Conservation (phyloP, 2,329 filamentous ascomycete species). For the Trichoderma asperellum region DNA sequence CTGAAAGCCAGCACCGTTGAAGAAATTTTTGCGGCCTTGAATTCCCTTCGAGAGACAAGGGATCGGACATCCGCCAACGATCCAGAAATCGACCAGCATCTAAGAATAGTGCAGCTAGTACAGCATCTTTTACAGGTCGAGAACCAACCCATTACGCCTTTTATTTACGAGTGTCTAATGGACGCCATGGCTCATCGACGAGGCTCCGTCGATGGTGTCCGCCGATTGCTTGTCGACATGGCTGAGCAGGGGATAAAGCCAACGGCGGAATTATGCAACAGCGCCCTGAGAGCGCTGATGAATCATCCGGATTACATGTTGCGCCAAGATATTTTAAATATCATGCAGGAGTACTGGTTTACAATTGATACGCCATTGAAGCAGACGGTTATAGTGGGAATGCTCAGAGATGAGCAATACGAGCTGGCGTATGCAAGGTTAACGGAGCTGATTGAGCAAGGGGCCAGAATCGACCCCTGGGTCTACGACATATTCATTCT, state of each 20-base stretch:
- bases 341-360: conserved; percentile 74
- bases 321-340: conserved; percentile 69
- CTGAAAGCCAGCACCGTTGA: conserved; percentile 33
- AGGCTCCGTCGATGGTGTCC: conserved; percentile 69
- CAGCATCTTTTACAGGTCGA: conserved; percentile 62
- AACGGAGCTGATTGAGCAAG: conserved; percentile 64
- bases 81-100: conserved; percentile 35
- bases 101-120: conserved; percentile 50
- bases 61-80: conserved; percentile 32
- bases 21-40: conserved; percentile 38
- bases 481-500: conserved; percentile 78
- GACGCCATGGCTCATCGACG: conserved; percentile 68
- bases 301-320: conserved; percentile 86
- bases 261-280: conserved; percentile 71
- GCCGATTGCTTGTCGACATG: conserved; percentile 74
- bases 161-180: conserved; percentile 76
- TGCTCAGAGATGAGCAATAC: conserved; percentile 80
- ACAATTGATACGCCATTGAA: conserved; percentile 58
- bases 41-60: conserved; percentile 35
- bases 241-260: conserved; percentile 60
- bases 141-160: conserved; percentile 56
- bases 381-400: conserved; percentile 70
- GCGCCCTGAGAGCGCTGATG: conserved; percentile 71
- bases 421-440: conserved; percentile 77
- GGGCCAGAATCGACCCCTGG: conserved; percentile 66